phyloP scores from a whole-genome alignment of 257 asterid species.

The Galeopsis tetrahit region DNA sequence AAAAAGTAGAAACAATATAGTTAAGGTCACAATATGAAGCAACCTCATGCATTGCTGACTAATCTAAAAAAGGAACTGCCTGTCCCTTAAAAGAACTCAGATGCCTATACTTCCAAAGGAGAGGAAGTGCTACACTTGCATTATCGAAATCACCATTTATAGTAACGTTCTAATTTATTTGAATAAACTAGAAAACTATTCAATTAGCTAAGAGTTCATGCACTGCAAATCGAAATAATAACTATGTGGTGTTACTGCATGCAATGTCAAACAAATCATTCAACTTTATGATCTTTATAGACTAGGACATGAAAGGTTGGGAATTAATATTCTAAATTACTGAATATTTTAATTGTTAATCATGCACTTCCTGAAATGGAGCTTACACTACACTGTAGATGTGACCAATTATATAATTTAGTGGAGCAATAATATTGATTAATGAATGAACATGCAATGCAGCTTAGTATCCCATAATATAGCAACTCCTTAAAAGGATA shows the following conservation, averaged over 20 bases:
- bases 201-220: not conserved
- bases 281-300: not conserved
- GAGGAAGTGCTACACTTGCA: not conserved
- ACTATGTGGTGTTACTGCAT: not conserved
- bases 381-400: too few species aligned
- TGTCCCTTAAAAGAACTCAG: slow-evolving; percentile 13
- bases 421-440: slow-evolving; percentile 20
- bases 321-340: not conserved
- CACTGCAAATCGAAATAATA: slow-evolving; percentile 1
- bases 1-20: slow-evolving; percentile 39
- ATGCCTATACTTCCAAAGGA: not conserved
- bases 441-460: not conserved
- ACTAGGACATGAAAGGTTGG: not conserved
- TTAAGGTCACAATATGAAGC: slow-evolving; percentile 44
- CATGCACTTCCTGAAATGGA: not conserved
- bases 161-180: not conserved
- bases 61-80: slow-evolving; percentile 5
- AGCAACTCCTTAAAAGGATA: slow-evolving; percentile 70
- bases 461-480: slow-evolving; percentile 20
- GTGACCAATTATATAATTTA: not conserved
- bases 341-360: not conserved
- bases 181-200: slow-evolving; percentile 9
- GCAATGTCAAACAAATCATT: not conserved
- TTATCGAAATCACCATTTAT: not conserved
- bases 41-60: not conserved